Evolutionary conservation across 768 basidiomycete species (phyloP), one percentile per base, ranked within the genome.

Genomic region (Candolleomyces eurysporus): DNA sequence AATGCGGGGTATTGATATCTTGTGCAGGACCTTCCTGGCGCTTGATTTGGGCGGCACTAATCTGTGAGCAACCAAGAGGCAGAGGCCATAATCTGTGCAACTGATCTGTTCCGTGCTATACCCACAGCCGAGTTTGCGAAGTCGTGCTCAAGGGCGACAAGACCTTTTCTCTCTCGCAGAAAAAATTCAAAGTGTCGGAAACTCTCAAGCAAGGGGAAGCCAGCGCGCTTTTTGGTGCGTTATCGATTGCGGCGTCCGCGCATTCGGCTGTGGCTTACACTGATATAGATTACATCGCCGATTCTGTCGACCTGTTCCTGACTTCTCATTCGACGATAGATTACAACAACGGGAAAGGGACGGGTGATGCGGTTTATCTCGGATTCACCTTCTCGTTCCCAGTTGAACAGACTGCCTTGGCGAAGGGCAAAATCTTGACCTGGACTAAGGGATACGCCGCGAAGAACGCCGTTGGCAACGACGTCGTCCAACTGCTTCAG

Each of bases 321-420:
- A 96, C 92, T 14, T 77, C 74, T 14, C 76, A 80, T 60, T 75
- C 81, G 36, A 76, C 78, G 21, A 74, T 72, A 26, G 83, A 88
- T 32, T 81, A 82, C 59, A 66, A 71, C 21, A 65, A 72, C 10
- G 68, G 70, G 32, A 59, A 65, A 54, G 69, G 67, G 54, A 60
- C 50, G 19, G 61, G 63, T 13, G 77, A 82, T 65, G 67, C 75
- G 2, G 76, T 84, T 9, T 75, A 79, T 53, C 87, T 99, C 3
- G 97, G 96, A 9, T 82, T 99, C 56, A 98, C 97, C 0, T 99
- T 98, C 74, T 95, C 92, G 31, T 97, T 98, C 79, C 97, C 97
- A 2, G 97, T 98, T 31, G 94, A 97, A 68, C 97, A 99, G 72
- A 94, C 93, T 0, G 95, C 97, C 0, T 82, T 98, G 22, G 89